Evolutionary conservation across 441 rosid genomes (phyloP), one percentile per base, ranked within the genome.

Genomic region (Flueggea neowawraea): DNA sequence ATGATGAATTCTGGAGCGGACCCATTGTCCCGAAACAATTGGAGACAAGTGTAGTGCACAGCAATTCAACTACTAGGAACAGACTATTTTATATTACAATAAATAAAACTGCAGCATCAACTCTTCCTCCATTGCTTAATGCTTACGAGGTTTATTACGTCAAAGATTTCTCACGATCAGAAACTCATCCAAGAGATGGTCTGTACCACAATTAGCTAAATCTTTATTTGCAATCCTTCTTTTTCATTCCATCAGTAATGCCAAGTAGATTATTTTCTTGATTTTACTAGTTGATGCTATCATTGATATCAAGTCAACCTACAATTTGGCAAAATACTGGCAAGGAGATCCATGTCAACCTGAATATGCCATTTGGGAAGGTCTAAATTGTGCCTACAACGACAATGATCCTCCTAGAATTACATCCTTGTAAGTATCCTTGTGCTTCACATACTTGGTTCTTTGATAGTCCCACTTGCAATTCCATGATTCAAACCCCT

Each of bases 301-400:
- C 2, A 53, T n/a, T 33, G 61, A 61, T 6, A 68, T 75, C 59
- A 80, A 78, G 61, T 68, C 69, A 15, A 5, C 8, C 0, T 78
- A 78, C 56, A 68, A 61, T 10, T 22, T 83, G 17, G 68, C 16
- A n/a, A 73, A 50, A 61, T 61, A 76, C 11, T 83, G 80, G 88
- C 74, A 80, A 54, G 88, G 88, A 50, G 82, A 83, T 54, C 85
- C 82, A 2, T 76, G 83, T 41, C 50, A 22, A 17, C 87, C 84
- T 4, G 50, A 3, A 63, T 53, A 3, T 33, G 68, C 12, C 60
- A 9, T 10, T 6, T 80, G 85, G 85, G 65, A 69, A 0, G 82
- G 88, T 16, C 66, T 83, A 9, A 65, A 60, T 41, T 83, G 85
- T 65, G 66, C 57, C 61, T 54, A 78, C 14, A 32, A 6, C 6